Evolutionary conservation across 495 filamentous ascomycete genomes (phyloP), one percentile per base, ranked within the genome.

Genomic region (Penicillium lividum): DNA sequence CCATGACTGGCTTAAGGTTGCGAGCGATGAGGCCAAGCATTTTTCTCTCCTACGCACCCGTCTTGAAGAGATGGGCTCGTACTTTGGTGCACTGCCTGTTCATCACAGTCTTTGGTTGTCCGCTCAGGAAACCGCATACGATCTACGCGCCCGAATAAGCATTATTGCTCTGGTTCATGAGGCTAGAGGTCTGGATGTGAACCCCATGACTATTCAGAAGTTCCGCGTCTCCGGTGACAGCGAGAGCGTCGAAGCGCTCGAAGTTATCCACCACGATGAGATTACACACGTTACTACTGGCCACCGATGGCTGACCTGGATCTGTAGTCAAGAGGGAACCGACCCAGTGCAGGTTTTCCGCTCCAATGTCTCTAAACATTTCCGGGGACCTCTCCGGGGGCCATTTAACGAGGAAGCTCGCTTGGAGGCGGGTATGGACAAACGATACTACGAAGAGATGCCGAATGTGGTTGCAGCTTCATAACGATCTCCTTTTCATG

Each of bases 261-360:
- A 75, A 45, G 59, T 82, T 3, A 82, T 82, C 22, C 80, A 82
- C 16, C 80, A 81, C 29, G 80, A 82, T 46, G 80, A 82, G 49
- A 81, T 82, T 31, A 82, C 80, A 0, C 80, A 82, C 53, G 80
- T 82, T n/a, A 81, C 80, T 0, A 82, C 80, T 6, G 80, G 80
- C 11, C 79, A 82, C 49, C 63, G 80, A 10, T 82, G 80, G 80
- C 58, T 82, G 25, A 76, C 73, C 4, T 82, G 80, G 80, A 81
- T 82, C 18, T 82, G 80, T 55, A 66, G 70, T 11, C 69, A 82
- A 43, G 80, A 82, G 57, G 69, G 68, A 8, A 80, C 76, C 0
- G 77, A 81, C 44, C 78, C 80, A 1, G 76, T 82, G 3, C 70
- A 78, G 45, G 76, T 82, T 7, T 82, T 82, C 63, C 78, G 79